A percentile compares a stretch with the other conserved stretches of the same genome.
These are phyloP conservation scores for Kwoniella sp. DNA, from an alignment of 768 basidiomycete species.

Conservation along the genomic window DNA sequence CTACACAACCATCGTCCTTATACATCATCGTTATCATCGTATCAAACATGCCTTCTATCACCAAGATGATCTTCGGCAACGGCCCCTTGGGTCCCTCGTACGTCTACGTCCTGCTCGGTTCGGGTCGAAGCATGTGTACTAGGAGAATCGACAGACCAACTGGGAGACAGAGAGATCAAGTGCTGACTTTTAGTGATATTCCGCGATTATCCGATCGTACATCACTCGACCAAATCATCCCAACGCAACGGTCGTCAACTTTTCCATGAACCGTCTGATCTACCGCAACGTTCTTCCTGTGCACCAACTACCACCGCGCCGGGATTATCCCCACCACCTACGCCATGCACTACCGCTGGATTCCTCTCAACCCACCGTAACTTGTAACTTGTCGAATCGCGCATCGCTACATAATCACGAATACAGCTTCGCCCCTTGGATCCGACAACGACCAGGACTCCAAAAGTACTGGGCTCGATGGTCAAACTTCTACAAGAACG, in stretches of 20 bases:
- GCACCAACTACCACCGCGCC: too few species aligned
- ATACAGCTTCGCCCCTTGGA: slow-evolving; percentile 66
- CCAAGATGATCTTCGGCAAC: slow-evolving; percentile 41
- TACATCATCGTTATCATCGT: slow-evolving; percentile 5
- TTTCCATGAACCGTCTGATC: too few species aligned
- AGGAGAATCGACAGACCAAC: neutral
- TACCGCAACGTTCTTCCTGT: too few species aligned
- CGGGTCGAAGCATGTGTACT: neutral
- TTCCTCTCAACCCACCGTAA: too few species aligned
- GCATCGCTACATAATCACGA: too few species aligned
- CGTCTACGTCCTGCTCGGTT: slow-evolving; percentile 9
- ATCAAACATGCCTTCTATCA: slow-evolving; percentile 29
- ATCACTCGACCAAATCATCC: neutral
- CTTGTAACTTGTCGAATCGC: too few species aligned
- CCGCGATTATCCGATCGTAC: slow-evolving; percentile 15
- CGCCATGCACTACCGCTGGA: too few species aligned
- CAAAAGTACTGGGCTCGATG: slow-evolving; percentile 72
- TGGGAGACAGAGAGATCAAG: neutral
- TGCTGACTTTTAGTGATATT: slow-evolving; percentile 8
- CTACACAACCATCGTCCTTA: neutral
- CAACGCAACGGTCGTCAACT: too few species aligned
- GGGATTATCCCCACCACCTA: too few species aligned
- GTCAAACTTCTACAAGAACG: slow-evolving; percentile 78
- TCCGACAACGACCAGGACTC: slow-evolving; percentile 68
- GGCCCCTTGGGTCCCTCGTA: slow-evolving; percentile 50